Evolutionary conservation across 75 land plant genomes (phyloP).

Genomic region (Selaginella tamariscina): DNA sequence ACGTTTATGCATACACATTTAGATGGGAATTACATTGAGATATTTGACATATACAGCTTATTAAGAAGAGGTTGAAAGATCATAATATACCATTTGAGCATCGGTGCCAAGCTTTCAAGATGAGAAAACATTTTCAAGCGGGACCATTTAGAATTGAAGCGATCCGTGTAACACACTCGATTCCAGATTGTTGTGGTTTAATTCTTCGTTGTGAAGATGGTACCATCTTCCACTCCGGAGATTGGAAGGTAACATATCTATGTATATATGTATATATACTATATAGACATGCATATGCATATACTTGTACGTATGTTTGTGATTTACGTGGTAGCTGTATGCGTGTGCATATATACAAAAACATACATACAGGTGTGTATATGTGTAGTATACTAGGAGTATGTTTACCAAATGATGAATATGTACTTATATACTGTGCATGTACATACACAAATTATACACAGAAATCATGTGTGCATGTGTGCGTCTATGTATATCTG

Average conservation of each 20-base stretch:
- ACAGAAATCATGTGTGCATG: too few relatives aligned
- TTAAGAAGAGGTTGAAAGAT: conserved; percentile 79
- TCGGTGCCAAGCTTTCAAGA: conserved; percentile 60
- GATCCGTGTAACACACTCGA: conserved; percentile 91
- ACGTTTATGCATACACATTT: not conserved
- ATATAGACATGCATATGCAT: too few relatives aligned
- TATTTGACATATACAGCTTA: conserved; percentile 45
- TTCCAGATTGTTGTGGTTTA: conserved; percentile 97
- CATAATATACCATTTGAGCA: conserved; percentile 62
- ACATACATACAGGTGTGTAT: too few relatives aligned
- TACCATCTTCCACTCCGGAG: conserved; percentile 95
- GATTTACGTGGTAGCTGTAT: too few relatives aligned
- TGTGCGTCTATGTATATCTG: too few relatives aligned
- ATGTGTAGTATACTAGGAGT: too few relatives aligned
- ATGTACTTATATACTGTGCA: too few relatives aligned
- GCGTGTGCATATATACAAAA: too few relatives aligned
- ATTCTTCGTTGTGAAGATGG: conserved; percentile 93
- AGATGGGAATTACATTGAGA: not conserved
- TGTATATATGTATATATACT: too few relatives aligned
- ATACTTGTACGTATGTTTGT: too few relatives aligned
- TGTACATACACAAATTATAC: too few relatives aligned
- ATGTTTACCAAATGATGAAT: too few relatives aligned
- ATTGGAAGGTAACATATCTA: conserved; percentile 99
- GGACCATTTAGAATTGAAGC: conserved; percentile 97
- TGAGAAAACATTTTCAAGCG: conserved; percentile 62